These are phyloP conservation scores for Cornus controversa DNA, from an alignment of 148 eudicot genomes.

Conservation along the genomic window DNA sequence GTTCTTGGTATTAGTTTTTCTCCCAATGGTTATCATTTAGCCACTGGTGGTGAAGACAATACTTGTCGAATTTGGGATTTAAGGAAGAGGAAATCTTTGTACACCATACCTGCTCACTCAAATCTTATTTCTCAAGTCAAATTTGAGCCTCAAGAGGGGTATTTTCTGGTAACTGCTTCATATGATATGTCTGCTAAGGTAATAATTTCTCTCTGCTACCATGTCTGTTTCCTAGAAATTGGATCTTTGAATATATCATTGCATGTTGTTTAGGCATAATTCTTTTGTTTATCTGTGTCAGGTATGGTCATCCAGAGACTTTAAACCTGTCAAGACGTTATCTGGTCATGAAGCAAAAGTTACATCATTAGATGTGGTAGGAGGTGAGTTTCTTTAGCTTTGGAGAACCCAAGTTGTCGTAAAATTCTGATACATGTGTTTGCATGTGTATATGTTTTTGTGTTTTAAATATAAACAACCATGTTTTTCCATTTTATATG, in stretches of 20 bases:
- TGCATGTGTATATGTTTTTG: background rate
- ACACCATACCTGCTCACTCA: constrained; percentile 87
- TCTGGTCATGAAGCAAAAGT: constrained; percentile 88
- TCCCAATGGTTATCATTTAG: constrained; percentile 91
- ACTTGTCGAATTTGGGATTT: constrained; percentile 94
- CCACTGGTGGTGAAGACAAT: constrained; percentile 95
- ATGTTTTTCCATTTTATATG: background rate
- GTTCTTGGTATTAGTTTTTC: constrained; percentile 78
- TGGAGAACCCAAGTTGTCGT: background rate
- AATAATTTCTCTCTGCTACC: background rate
- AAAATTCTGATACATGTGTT: background rate
- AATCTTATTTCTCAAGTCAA: constrained; percentile 90
- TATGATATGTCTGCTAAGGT: constrained; percentile 95
- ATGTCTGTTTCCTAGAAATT: background rate
- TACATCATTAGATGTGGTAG: constrained; percentile 66
- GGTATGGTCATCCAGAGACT: constrained; percentile 89
- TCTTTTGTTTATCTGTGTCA: background rate
- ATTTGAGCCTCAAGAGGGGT: constrained; percentile 98
- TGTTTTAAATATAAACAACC: background rate
- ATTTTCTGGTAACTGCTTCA: constrained; percentile 83
- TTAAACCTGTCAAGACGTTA: constrained; percentile 75
- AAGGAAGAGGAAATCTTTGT: constrained; percentile 74
- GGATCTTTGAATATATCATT: background rate
- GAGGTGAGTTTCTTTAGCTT: constrained; percentile 44
- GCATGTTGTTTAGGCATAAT: background rate